Evolutionary conservation across 495 filamentous ascomycete species (phyloP), one percentile per base, ranked within the genome.

Genomic region (Viridothelium virens): DNA sequence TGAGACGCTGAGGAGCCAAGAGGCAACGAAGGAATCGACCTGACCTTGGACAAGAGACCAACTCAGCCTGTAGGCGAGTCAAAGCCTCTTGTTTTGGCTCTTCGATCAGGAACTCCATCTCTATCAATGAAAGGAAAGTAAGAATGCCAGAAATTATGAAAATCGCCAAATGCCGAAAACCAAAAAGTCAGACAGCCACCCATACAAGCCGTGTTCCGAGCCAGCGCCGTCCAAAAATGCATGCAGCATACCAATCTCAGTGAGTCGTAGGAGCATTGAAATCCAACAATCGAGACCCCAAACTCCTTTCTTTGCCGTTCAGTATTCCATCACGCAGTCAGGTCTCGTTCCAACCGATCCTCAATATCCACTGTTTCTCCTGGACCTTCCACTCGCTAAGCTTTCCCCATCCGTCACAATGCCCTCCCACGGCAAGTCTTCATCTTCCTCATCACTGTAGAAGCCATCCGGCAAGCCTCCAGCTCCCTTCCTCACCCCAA

Each of bases 391-490:
- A 14, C 16, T 62, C 33, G 11, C 65, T 46, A 67, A 56, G 64
- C 59, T 69, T 48, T 67, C 65, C 2, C 38, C 37, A 56, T 69
- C 67, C 38, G 65, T 69, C 38, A 67, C 46, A 25, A 70, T 65
- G 3, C 70, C 72, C 63, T 72, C 72, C 70, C 71, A 71, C 1
- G 69, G 69, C 66, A 74, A 63, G 39, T 73, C 71, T 31, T 68
- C 67, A 12, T 39, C 53, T 63, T 56, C 64, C 50, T 56, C 63
- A 18, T 56, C 48, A 67, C 68, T 69, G 38, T 53, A 53, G 18
- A 62, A n/a, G 12, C 36, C 65, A 37, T 67, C 65, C 14, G 31
- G 16, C 48, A 53, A n/a, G 3, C 33, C 62, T 9, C 66, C 69
- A 18, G 67, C 66, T 0, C 66, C 31, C 18, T 59, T 65, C 12